Conservation (phyloP, 306 rosid genomes). For the Elaeagnus macrophylla region DNA sequence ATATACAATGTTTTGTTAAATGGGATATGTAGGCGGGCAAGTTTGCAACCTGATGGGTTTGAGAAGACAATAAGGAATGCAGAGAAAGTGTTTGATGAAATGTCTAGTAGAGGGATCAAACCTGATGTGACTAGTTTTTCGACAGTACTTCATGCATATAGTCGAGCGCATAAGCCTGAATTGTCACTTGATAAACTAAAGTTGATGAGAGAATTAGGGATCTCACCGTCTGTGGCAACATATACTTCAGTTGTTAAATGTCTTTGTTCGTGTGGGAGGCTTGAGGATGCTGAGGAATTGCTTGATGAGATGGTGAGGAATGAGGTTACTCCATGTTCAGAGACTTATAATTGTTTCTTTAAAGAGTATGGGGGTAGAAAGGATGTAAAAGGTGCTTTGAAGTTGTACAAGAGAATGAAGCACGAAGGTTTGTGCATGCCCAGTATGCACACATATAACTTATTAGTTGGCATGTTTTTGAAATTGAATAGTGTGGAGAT, state of each 20-base stretch:
- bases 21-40: conserved; percentile 74
- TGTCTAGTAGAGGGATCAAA: conserved; percentile 61
- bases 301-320: conserved; percentile 56
- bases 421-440: conserved; percentile 48
- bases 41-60: conserved; percentile 79
- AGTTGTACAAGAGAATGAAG: conserved; percentile 67
- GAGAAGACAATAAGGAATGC: conserved; percentile 63
- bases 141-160: conserved; percentile 73
- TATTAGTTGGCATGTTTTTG: conserved; percentile 60
- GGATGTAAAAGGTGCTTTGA: conserved; percentile 54
- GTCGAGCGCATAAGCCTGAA: conserved; percentile 82
- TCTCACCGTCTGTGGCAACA: conserved; percentile 55
- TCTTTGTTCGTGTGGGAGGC: conserved; percentile 71
- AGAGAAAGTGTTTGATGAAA: conserved; percentile 64
- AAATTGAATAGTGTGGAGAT: conserved; percentile 32
- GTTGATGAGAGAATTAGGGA: conserved; percentile 62
- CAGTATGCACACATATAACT: conserved; percentile 50
- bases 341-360: conserved; percentile 70
- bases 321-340: conserved; percentile 59
- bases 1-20: conserved; percentile 71
- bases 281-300: conserved; percentile 67
- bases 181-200: conserved; percentile 57
- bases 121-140: conserved; percentile 89
- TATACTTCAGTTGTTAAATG: conserved; percentile 82
- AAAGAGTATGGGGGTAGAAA: conserved; percentile 75